These are phyloP conservation scores for Aspergillus nanangensis DNA, from an alignment of 495 filamentous ascomycete genomes.

Conservation along the genomic window DNA sequence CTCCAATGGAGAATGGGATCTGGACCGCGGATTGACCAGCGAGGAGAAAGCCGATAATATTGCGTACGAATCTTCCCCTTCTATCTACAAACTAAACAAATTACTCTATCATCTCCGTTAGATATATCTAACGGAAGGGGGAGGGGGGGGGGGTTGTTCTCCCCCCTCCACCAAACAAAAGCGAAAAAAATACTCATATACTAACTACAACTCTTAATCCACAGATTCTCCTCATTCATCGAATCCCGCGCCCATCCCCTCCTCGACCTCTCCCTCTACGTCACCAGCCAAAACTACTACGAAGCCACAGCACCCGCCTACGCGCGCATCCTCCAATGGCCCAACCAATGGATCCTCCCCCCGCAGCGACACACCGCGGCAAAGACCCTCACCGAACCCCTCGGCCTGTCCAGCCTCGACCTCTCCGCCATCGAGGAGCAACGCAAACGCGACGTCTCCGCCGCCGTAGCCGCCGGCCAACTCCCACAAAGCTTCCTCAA, in stretches of 20 bases:
- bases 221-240: slow-evolving; percentile 57
- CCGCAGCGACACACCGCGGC: slow-evolving; percentile 62
- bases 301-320: slow-evolving; percentile 69
- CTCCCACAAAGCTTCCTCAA: slow-evolving; percentile 40
- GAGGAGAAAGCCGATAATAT: slow-evolving; percentile 48
- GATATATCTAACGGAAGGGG: no score
- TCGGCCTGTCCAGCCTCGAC: slow-evolving; percentile 66
- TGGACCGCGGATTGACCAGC: slow-evolving; percentile 45
- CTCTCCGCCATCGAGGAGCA: slow-evolving; percentile 49
- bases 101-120: no score
- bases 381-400: slow-evolving; percentile 63
- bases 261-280: slow-evolving; percentile 78
- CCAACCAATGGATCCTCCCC: slow-evolving; percentile 76
- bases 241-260: slow-evolving; percentile 60
- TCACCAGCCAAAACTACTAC: slow-evolving; percentile 81
- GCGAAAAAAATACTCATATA: no score
- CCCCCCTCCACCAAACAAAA: no score
- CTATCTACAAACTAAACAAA: neutral
- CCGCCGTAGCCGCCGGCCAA: slow-evolving; percentile 36
- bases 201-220: neutral
- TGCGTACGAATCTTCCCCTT: slow-evolving; percentile 36
- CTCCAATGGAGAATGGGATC: slow-evolving; percentile 48
- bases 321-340: slow-evolving; percentile 71
- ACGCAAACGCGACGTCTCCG: slow-evolving; percentile 38
- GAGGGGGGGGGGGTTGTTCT: no score